These are phyloP conservation scores for Escovopsis sp. DNA, from an alignment of 2,329 filamentous ascomycete species.

Conservation along the genomic window DNA sequence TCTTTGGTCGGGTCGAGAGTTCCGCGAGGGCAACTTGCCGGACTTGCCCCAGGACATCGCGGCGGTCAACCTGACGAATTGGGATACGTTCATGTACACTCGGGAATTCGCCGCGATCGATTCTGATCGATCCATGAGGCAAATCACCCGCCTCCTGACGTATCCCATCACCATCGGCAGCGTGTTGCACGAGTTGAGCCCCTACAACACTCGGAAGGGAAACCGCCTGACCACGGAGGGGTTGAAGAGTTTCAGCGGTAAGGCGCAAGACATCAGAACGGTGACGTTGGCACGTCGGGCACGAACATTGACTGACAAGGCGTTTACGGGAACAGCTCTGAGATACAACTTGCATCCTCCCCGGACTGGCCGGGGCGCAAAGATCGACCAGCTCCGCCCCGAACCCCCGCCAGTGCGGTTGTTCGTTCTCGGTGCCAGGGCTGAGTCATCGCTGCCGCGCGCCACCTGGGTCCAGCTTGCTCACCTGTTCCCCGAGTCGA, in stretches of 20 bases:
- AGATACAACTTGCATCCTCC: constrained; percentile 90
- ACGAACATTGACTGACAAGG: neutral
- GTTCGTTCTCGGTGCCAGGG: constrained; percentile 86
- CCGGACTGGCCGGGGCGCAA: constrained; percentile 55
- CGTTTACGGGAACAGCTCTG: constrained; percentile 42
- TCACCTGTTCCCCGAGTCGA: constrained; percentile 87
- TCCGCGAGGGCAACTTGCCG: constrained; percentile 87
- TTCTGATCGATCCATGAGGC: constrained; percentile 76
- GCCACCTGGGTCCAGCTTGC: constrained; percentile 88
- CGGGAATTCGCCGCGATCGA: constrained; percentile 85
- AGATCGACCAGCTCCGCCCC: constrained; percentile 65
- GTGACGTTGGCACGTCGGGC: neutral
- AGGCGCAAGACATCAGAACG: constrained; percentile 22
- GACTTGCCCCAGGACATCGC: constrained; percentile 83
- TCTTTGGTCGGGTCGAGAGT: constrained; percentile 74
- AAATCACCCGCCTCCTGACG: constrained; percentile 83
- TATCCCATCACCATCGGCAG: constrained; percentile 89
- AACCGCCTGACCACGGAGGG: constrained; percentile 75
- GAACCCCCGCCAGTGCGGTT: constrained; percentile 80
- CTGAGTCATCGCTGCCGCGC: constrained; percentile 91
- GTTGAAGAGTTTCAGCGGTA: constrained; percentile 84
- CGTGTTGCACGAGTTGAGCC: constrained; percentile 85
- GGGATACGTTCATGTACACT: constrained; percentile 94
- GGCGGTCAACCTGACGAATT: constrained; percentile 92
- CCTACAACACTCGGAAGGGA: constrained; percentile 65